Base-by-base conservation (phyloP, 495 filamentous ascomycete genomes). In the Tuber microsphaerosporum region DNA sequence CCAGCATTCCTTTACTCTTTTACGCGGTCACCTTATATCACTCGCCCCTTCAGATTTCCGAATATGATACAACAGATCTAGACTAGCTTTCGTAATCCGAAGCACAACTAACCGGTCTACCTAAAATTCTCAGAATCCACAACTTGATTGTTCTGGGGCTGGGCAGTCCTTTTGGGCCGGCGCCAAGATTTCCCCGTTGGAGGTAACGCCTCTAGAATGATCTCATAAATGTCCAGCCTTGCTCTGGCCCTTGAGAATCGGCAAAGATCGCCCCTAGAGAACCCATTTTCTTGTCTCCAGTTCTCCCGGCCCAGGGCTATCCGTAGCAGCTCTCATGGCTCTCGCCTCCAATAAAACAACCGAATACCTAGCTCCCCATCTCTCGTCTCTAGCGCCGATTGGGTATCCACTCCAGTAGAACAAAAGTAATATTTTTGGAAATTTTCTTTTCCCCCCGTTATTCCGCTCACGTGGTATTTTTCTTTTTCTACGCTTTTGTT, bases 1-100 rank as follows among this genome's bases (percentile, higher is more conserved):
- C n/a, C 51, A 26, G 10, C n/a, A 26, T 22, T 14, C 51, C 51
- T 61, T 61, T 14, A 12, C 51, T 26, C 22, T 2, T 26, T 61
- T 61, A 3, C 10, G 22, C n/a, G n/a, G 51, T 61, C 51, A 61
- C 51, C 51, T 26, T 4, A 26, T 61, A 9, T 61, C 51, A 61
- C 51, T 61, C 51, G 51, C n/a, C 10, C 51, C 12, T 8, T 61
- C 22, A 26, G 5, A n/a, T 61, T 10, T 1, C 10, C n/a, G 4
- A 56, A 61, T 61, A 26, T 61, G 51, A 61, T 26, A n/a, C n/a
- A 26, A 9, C n/a, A 2, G 22, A 61, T 61, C 51, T 22, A n/a
- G n/a, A n/a, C n/a, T n/a, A 61, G 51, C 51, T 61, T 61, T 61
- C n/a, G 51, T 61, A 61, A 61, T 61, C 51, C n/a, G 51, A 61